Evolutionary conservation across 108 stramenopile genomes (phyloP).

Genomic region (Fistulifera pelliculosa): DNA sequence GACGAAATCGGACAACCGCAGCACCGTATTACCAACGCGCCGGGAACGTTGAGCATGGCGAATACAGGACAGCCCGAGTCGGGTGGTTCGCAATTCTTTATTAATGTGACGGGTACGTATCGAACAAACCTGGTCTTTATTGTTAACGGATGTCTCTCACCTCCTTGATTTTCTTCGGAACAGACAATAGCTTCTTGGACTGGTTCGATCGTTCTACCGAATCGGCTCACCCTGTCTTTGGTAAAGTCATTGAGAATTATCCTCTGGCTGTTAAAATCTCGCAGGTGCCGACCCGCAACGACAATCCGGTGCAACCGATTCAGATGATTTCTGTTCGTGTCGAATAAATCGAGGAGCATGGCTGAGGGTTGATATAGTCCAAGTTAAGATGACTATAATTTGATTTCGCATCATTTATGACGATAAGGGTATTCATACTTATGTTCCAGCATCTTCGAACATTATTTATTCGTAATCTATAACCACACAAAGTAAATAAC

Average conservation of each 20-base stretch:
- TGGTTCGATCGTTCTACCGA: conserved; percentile 50
- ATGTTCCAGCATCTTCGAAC: too few relatives aligned
- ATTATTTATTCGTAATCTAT: conserved; percentile 2
- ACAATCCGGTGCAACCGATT: conserved; percentile 44
- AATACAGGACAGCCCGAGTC: conserved; percentile 30
- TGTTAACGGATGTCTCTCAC: too few relatives aligned
- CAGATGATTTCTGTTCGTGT: conserved; percentile 54
- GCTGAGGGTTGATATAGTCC: too few relatives aligned
- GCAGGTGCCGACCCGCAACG: conserved; percentile 42
- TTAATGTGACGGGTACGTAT: conserved; percentile 34
- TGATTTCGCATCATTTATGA: too few relatives aligned
- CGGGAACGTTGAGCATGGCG: conserved; percentile 41
- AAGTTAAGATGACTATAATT: too few relatives aligned
- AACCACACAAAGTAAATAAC: conserved; percentile 77
- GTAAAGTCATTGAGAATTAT: conserved; percentile 37
- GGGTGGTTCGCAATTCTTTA: conserved; percentile 58
- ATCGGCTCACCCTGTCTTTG: conserved; percentile 69
- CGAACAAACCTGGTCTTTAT: too few relatives aligned
- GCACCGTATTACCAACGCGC: conserved; percentile 33
- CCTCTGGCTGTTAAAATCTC: conserved; percentile 40
- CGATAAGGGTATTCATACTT: too few relatives aligned
- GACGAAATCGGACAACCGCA: conserved; percentile 37
- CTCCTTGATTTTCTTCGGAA: neutral
- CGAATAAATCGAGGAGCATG: too few relatives aligned
- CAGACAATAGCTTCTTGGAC: conserved; percentile 61